Base-by-base conservation (phyloP, 768 basidiomycete genomes). In the Auricularia heimuer region DNA sequence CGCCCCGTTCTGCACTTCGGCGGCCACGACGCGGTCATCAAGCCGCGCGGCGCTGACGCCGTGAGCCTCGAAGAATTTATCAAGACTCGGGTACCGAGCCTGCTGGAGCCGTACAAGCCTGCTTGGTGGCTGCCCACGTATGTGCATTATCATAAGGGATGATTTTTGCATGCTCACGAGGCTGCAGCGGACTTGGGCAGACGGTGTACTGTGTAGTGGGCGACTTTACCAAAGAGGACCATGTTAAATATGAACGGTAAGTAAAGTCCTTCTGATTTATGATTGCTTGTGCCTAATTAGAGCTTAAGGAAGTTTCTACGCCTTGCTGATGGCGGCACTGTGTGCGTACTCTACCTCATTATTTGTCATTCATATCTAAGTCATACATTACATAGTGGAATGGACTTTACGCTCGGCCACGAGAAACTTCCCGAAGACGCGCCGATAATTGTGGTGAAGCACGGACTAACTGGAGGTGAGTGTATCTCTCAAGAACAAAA, bases 381-480 rank as follows among this genome's bases (percentile, higher is more conserved):
- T 60, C 7, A 14, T 14, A 42, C 7, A 42, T 14, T 29, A 3
- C 29, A 29, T 1, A 60, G 56, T 8, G 56, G 56, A 7, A 21
- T 60, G 11, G 56, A 60, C 29, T 60, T 29, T 10, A 60, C 56
- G 10, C 8, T 35, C 24, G 56, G 56, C 24, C 56, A 69, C 35
- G 61, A 65, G 10, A 65, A 66, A 29, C 69, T 78, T 2, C 68
- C 71, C n/a, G 73, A 77, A 21, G 76, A 77, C 65, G 75, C 79
- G 4, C 82, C 83, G 0, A 75, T 79, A 39, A 71, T 79, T 45
- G 73, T 80, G 14, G 72, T 75, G 4, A 68, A 78, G 47, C 82
- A 83, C 65, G 81, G 81, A 3, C 70, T 82, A 29, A 76, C 80
- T 6, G 81, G 81, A 67, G 81, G 81, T 76, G 14, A 12, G 44